Base-by-base conservation (phyloP, 1,284 basidiomycete genomes). In the Rhodotorula mucilaginosa region DNA sequence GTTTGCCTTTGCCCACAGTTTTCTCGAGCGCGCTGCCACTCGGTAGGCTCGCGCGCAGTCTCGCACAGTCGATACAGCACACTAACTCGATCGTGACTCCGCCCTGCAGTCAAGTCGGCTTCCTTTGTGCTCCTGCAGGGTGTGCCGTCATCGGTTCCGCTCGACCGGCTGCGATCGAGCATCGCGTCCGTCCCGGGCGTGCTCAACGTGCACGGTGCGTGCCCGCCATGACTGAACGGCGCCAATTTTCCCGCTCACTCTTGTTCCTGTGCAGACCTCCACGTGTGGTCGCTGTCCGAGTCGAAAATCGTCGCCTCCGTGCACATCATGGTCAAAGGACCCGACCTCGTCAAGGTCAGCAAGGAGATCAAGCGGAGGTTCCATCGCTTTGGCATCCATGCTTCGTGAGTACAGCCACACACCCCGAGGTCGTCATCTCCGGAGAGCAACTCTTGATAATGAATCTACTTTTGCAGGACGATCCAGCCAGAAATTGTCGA, bases 41-140 rank as follows among this genome's bases (percentile, higher is more conserved):
- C 34, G 58, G 58, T 47, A 16, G 5, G 58, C 69, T 63, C 64
- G 34, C 29, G 34, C n/a, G 66, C 72, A 63, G 58, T 56, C 29
- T 54, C 31, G 39, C 62, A 90, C 26, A 31, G 56, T 19, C 26
- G 10, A 31, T 26, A 15, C 39, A 44, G 39, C 12, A 44, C 7
- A 31, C 56, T 29, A 12, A 56, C 54, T 16, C 18, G 2, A 57
- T 31, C 13, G 10, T 21, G 10, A 10, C 34, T 34, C 6, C 34
- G 18, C 13, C 26, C 49, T 51, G 31, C 44, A 60, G 95, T 97
- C 76, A 90, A 89, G 81, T 94, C 92, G 75, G 92, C 96, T 6
- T 94, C 94, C 18, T 95, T 93, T 83, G 98, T 99, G 80, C 85
- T 99, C n/a, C 84, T 99, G 12, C 97, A 99, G 82, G 96, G 92